These are phyloP conservation scores for Boletellus dicymbophilus DNA, from an alignment of 1,284 basidiomycete genomes.

Conservation along the genomic window DNA sequence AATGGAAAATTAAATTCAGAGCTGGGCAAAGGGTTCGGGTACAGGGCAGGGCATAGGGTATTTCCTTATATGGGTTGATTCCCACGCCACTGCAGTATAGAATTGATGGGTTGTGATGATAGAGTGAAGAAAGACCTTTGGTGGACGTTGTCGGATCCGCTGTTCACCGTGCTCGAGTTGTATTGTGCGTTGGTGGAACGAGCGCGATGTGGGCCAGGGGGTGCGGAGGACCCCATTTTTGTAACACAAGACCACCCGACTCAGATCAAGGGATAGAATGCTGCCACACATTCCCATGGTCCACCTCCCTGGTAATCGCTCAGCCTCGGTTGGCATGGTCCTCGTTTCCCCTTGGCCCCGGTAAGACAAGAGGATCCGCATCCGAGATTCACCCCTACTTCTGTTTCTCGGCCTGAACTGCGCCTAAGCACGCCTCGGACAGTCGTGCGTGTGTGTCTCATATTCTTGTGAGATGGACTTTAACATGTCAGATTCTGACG, in stretches of 20 bases:
- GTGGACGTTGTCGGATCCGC: not conserved
- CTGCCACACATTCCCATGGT: not conserved
- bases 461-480: not conserved
- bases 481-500: conserved; percentile 6
- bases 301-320: conserved; percentile 12
- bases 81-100: conserved; percentile 29
- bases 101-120: conserved; percentile 8
- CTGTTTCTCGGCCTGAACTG: conserved; percentile 6
- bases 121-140: not conserved
- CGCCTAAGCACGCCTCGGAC: not conserved
- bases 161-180: too few species aligned
- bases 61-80: conserved; percentile 17
- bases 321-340: conserved; percentile 24
- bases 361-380: conserved; percentile 21
- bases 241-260: not conserved
- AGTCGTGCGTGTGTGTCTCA: too few species aligned
- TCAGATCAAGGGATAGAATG: not conserved
- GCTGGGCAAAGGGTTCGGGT: conserved; percentile 52
- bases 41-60: conserved; percentile 37
- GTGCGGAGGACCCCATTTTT: conserved; percentile 3
- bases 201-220: not conserved
- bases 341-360: conserved; percentile 16
- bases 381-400: conserved; percentile 15
- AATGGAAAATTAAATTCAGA: conserved; percentile 50
- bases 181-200: not conserved